Evolutionary conservation across 805 yeast species (phyloP), one percentile per base, ranked within the genome.

Genomic region (Wickerhamomyces mucosus): DNA sequence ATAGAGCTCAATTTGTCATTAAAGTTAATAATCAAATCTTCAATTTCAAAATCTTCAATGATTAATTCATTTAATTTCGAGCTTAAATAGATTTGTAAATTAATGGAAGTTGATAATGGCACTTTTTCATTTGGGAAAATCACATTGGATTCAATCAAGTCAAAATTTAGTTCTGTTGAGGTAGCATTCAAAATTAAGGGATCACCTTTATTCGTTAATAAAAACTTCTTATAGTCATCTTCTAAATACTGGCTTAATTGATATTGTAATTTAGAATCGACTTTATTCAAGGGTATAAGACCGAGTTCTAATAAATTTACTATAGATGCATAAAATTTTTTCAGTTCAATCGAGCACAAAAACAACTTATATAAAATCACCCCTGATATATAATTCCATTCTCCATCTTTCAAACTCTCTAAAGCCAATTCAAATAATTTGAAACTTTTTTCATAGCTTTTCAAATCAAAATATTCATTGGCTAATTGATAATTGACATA

Each of bases 401-500:
- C 40, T 25, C 63, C 75, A 20, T 52, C 51, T 31, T 58, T 54
- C 36, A 66, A 55, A 2, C 50, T 40, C 1, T 58, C 53, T 5
- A 59, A 39, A 0, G 71, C 53, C 2, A 56, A 55, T 26, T 64
- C 58, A 40, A 51, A 68, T 34, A 59, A 54, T 33, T 61, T 60
- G 18, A 61, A 46, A 0, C 77, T 65, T 48, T 56, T 55, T 8
- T 59, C 61, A 40, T 43, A 67, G 27, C 65, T 54, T 7, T 42
- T 27, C 20, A 32, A 23, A 1, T 33, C 27, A 34, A 45, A 61
- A 38, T 62, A 58, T 33, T 61, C 67, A 28, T 74, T 75, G 1
- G 69, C 85, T 7, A 76, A 48, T 39, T 67, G 62, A 53, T 63
- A 70, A 41, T 63, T 59, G 11, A 69, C 49, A 42, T 58, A 69